phyloP scores from a whole-genome alignment of 2,329 filamentous ascomycete species.

The Curvularia sp. region DNA sequence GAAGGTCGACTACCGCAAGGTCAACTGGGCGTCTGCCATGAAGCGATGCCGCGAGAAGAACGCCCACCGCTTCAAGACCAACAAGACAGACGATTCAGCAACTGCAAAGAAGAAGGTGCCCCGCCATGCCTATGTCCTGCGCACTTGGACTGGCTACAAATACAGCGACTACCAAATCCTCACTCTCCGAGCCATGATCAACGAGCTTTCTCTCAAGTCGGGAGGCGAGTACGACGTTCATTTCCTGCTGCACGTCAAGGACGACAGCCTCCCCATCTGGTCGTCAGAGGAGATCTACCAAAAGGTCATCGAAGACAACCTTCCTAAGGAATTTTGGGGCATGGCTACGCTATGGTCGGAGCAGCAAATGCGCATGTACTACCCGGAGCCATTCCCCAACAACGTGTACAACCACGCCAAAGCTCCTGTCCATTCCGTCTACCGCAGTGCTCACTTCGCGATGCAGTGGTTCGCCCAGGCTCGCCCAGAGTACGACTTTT shows the following conservation, averaged over 20 bases:
- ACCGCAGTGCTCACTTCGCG: conserved; percentile 67
- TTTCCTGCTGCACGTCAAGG: conserved; percentile 83
- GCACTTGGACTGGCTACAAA: conserved; percentile 81
- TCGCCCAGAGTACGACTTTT: conserved; percentile 60
- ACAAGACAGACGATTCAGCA: conserved; percentile 39
- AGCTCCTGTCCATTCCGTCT: conserved; percentile 83
- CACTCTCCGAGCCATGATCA: conserved; percentile 82
- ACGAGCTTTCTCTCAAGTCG: conserved; percentile 79
- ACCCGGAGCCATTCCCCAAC: conserved; percentile 84
- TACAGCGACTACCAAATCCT: conserved; percentile 82
- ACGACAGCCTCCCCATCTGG: conserved; percentile 78
- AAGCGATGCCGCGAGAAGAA: conserved; percentile 59
- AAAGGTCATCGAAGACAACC: conserved; percentile 69
- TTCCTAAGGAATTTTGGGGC: conserved; percentile 85
- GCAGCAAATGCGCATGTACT: conserved; percentile 88
- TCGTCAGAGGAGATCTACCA: conserved; percentile 74
- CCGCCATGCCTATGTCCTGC: conserved; percentile 82
- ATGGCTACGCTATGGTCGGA: conserved; percentile 94
- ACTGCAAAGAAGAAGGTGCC: conserved; percentile 54
- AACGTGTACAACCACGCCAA: conserved; percentile 69
- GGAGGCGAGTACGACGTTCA: conserved; percentile 88
- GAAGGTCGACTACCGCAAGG: conserved; percentile 57
- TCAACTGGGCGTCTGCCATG: conserved; percentile 59
- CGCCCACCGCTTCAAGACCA: conserved; percentile 55
- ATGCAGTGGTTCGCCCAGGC: conserved; percentile 61